Conservation (phyloP, 2,329 filamentous ascomycete genomes). For the Exophiala sp. region DNA sequence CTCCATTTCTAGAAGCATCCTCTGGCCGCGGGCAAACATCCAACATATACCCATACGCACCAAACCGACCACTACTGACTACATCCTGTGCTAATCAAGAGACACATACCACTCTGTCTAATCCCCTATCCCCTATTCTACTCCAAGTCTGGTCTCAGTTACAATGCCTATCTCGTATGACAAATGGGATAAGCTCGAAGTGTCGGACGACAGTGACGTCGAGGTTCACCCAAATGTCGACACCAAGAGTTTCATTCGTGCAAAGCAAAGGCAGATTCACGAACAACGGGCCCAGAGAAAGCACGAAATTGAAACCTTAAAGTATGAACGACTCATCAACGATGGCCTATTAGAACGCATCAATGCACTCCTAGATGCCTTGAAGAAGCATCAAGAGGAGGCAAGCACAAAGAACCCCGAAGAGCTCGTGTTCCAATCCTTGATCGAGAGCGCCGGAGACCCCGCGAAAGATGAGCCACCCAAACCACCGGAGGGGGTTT, state of each 20-base stretch:
- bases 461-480: constrained; percentile 69
- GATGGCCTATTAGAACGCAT: constrained; percentile 83
- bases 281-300: constrained; percentile 79
- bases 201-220: constrained; percentile 95
- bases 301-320: constrained; percentile 81
- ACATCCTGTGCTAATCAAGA: neutral
- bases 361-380: constrained; percentile 65
- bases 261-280: constrained; percentile 96
- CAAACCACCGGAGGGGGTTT: constrained; percentile 70
- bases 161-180: constrained; percentile 58
- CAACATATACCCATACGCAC: neutral
- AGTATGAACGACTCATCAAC: constrained; percentile 86
- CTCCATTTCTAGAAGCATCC: constrained; percentile 4
- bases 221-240: constrained; percentile 99
- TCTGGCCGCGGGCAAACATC: neutral
- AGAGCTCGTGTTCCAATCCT: constrained; percentile 78
- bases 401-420: constrained; percentile 60
- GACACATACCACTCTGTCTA: neutral
- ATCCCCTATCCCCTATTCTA: neutral
- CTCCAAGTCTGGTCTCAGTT: neutral
- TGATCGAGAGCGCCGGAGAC: constrained; percentile 73
- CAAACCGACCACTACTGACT: neutral
- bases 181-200: constrained; percentile 75
- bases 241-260: constrained; percentile 95
- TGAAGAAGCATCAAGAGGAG: constrained; percentile 67